Evolutionary conservation across 306 rosid genomes (phyloP), one percentile per base, ranked within the genome.

Genomic region (Prosopis cineraria): DNA sequence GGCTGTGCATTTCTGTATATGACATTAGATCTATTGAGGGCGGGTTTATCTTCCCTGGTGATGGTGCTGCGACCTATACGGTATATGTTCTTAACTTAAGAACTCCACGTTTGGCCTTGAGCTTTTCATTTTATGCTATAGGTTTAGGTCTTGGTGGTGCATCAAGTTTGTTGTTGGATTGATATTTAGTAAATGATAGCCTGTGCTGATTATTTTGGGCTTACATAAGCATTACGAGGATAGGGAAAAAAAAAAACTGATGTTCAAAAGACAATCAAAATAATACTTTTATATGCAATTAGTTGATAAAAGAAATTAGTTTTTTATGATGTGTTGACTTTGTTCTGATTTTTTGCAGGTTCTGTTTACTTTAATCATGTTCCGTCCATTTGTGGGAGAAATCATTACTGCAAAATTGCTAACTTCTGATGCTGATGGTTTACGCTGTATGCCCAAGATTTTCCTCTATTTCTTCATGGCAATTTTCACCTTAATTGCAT

Each of bases 341-440:
- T 60, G 58, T 60, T 39, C 53, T 30, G 39, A 40, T 27, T 13
- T 12, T 20, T n/a, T 36, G 5, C 27, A 2, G n/a, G 50, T 84
- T 71, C 85, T 81, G 55, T 91, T 89, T 72, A 89, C 86, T 72
- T 64, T 91, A 80, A 77, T 93, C 68, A 75, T 90, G 91, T 91
- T 91, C 72, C 90, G 93, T 77, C 96, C 98, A 66, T 88, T 84
- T 79, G 87, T 64, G 3, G 97, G 96, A 84, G 97, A 94, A 82
- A 79, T 90, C 56, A 86, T 94, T 77, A 29, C 81, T 40, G 96
- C 91, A 66, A 91, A 82, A 73, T 84, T 94, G 64, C 75, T 82
- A 81, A 87, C 41, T n/a, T 89, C 96, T 36, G 78, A 88, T 75
- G 88, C 81, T 36, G 78, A 83, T 45, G 93, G 93, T 70, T 73